Evolutionary conservation across 495 filamentous ascomycete species (phyloP).

Genomic region (Trichocladium uniseriatum): DNA sequence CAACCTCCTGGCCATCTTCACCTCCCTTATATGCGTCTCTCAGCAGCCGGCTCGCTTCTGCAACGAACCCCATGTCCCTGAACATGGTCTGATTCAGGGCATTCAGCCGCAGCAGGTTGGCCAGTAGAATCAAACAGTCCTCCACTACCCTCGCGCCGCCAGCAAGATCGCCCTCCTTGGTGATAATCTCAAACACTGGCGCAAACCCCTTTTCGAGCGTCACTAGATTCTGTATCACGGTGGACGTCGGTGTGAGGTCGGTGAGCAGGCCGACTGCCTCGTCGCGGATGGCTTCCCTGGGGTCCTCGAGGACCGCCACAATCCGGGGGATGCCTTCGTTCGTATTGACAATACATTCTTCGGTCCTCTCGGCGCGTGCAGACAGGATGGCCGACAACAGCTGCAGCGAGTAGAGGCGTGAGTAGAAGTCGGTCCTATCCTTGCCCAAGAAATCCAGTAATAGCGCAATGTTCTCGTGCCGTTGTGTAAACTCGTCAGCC

Average conservation of each 20-base stretch:
- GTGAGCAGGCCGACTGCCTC: conserved; percentile 48
- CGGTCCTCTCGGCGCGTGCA: conserved; percentile 87
- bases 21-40: conserved; percentile 49
- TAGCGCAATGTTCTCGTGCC: conserved; percentile 93
- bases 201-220: conserved; percentile 93
- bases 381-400: conserved; percentile 76
- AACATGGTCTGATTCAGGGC: conserved; percentile 90
- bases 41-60: conserved; percentile 62
- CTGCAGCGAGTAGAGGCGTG: conserved; percentile 84
- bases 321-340: conserved; percentile 81
- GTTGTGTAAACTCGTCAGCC: conserved; percentile 95
- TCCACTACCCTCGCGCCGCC: conserved; percentile 86
- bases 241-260: conserved; percentile 41
- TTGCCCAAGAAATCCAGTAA: conserved; percentile 76
- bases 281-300: conserved; percentile 80
- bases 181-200: conserved; percentile 70
- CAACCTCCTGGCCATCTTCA: conserved; percentile 50
- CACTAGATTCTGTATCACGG: conserved; percentile 81
- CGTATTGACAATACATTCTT: conserved; percentile 85
- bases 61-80: conserved; percentile 78
- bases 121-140: conserved; percentile 87
- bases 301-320: conserved; percentile 74
- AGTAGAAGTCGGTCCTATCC: conserved; percentile 83
- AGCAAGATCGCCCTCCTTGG: conserved; percentile 68
- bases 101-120: conserved; percentile 84